phyloP scores from a whole-genome alignment of 2,329 filamentous ascomycete species.

The Paecilomyces dactylethromorphus region DNA sequence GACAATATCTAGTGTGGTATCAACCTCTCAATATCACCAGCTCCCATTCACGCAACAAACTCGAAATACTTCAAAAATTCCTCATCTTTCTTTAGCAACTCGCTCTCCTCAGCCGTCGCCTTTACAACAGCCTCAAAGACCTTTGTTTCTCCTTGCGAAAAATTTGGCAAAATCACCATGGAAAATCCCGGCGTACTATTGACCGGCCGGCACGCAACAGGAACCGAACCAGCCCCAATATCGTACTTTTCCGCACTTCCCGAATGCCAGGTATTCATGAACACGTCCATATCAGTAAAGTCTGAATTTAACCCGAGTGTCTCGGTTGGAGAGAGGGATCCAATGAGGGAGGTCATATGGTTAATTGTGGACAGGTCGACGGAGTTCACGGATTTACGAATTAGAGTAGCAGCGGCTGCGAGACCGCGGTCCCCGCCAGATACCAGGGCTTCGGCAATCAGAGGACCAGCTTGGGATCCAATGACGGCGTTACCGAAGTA shows the following conservation, averaged over 20 bases:
- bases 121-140: background rate
- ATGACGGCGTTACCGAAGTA: constrained; percentile 18
- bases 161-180: background rate
- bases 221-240: constrained; percentile 8
- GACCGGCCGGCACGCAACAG: background rate
- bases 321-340: constrained; percentile 10
- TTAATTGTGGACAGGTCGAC: constrained; percentile 8
- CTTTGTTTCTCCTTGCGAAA: background rate
- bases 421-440: constrained; percentile 7
- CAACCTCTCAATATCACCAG: background rate
- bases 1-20: background rate
- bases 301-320: constrained; percentile 7
- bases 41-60: background rate
- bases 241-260: constrained; percentile 14
- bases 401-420: constrained; percentile 10
- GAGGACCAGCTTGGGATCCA: constrained; percentile 9
- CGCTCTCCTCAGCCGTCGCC: background rate
- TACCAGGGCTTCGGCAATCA: constrained; percentile 4
- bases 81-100: background rate
- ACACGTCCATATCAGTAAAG: constrained; percentile 14
- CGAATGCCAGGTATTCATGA: constrained; percentile 18
- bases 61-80: background rate
- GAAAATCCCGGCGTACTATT: background rate
- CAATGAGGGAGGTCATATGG: constrained; percentile 8
- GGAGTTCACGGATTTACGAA: constrained; percentile 13